These are phyloP conservation scores for Candolleomyces aberdarensis DNA, from an alignment of 768 basidiomycete species.

Conservation along the genomic window DNA sequence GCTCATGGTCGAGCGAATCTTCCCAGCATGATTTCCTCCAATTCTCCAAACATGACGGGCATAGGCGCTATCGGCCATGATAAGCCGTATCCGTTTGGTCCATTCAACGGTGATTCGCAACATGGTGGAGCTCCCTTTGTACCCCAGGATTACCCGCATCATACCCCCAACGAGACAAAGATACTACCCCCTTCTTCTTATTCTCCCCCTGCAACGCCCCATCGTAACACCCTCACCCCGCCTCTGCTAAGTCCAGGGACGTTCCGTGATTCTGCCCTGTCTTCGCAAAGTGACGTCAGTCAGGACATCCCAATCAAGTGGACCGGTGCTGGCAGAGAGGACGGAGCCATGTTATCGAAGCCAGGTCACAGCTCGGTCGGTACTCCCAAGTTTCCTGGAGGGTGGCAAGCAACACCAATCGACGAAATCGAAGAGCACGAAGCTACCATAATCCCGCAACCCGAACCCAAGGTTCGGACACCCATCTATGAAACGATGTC, in stretches of 20 bases:
- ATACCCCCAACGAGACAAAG: background rate
- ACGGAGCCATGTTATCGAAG: constrained; percentile 12
- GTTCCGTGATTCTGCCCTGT: constrained; percentile 68
- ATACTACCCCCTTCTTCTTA: background rate
- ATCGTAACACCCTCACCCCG: constrained; percentile 9
- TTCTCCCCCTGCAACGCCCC: background rate
- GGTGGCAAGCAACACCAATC: constrained; percentile 54
- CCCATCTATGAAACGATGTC: constrained; percentile 49
- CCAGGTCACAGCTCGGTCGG: constrained; percentile 14
- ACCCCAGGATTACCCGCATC: constrained; percentile 6
- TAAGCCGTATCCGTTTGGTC: constrained; percentile 31
- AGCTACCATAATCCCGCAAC: background rate
- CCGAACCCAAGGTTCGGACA: constrained; percentile 13
- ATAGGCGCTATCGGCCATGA: constrained; percentile 42
- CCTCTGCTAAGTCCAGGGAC: constrained; percentile 54
- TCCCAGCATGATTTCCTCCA: constrained; percentile 52
- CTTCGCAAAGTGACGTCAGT: constrained; percentile 41
- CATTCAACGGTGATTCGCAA: constrained; percentile 16
- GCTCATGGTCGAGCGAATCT: constrained; percentile 35
- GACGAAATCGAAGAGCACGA: constrained; percentile 39
- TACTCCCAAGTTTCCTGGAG: constrained; percentile 47
- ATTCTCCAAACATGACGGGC: constrained; percentile 64
- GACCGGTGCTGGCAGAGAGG: constrained; percentile 40
- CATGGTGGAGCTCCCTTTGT: constrained; percentile 6
- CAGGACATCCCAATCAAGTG: constrained; percentile 59